A percentile compares a stretch with the other conserved stretches of the same genome.
Evolutionary conservation across 768 basidiomycete genomes (phyloP).

Genomic region (Pleurotus ostreatus): DNA sequence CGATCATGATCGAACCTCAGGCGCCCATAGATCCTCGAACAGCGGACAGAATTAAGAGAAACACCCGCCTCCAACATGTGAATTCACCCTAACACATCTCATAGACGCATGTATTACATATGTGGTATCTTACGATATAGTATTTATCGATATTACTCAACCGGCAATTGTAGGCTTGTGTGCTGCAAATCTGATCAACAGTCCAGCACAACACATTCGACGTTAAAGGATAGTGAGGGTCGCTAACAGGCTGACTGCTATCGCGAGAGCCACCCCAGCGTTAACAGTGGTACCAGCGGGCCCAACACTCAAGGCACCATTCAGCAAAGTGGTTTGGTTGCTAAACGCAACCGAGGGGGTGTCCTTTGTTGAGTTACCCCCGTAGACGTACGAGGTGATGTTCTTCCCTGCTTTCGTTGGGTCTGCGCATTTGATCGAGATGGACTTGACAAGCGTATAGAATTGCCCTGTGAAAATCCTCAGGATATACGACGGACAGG

Average conservation of each 20-base stretch:
- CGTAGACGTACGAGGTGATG: slow-evolving; percentile 64
- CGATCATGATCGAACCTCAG: no score
- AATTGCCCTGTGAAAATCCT: slow-evolving; percentile 50
- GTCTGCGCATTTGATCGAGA: slow-evolving; percentile 63
- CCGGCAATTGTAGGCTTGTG: background rate
- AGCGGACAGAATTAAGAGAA: no score
- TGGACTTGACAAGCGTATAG: slow-evolving; percentile 57
- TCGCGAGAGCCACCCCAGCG: slow-evolving; percentile 18
- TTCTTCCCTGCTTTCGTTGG: slow-evolving; percentile 35
- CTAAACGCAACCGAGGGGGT: slow-evolving; percentile 55
- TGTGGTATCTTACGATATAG: slow-evolving; percentile 2
- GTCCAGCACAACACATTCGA: background rate
- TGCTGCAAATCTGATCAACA: background rate
- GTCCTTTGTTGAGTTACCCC: slow-evolving; percentile 44
- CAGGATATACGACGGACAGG: background rate
- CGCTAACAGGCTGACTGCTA: slow-evolving; percentile 19
- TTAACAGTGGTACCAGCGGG: slow-evolving; percentile 2
- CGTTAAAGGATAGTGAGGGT: slow-evolving; percentile 15
- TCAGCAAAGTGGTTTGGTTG: slow-evolving; percentile 53
- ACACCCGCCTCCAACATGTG: no score
- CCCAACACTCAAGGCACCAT: slow-evolving; percentile 30
- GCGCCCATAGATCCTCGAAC: no score
- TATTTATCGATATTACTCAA: slow-evolving; percentile 8
- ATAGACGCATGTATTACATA: slow-evolving; percentile 3
- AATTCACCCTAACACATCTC: no score